Base-by-base conservation (phyloP, 2,329 filamentous ascomycete species). In the Aureobasidium sp. region DNA sequence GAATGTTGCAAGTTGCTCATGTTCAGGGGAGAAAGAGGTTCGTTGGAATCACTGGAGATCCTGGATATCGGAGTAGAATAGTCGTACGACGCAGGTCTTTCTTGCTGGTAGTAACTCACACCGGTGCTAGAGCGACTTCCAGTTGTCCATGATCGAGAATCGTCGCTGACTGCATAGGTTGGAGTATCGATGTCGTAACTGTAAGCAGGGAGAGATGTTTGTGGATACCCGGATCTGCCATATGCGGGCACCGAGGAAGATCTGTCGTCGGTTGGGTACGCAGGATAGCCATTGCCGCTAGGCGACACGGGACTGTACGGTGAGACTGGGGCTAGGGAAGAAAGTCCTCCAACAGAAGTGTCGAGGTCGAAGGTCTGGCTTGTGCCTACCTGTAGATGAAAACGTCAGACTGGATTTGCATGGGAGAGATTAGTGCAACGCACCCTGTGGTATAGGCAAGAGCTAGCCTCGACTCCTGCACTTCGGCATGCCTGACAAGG, bases 401-500 rank as follows among this genome's bases (percentile, higher is more conserved):
- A 42, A 47, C 52, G 19, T 47, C 56, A 40, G 44, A 35, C 22
- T 44, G 27, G 14, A 27, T 29, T 12, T 44, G 17, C 17, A 42
- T 33, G 24, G 2, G 33, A 19, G 14, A 24, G 3, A 14, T 9
- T 11, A 22, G 17, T n/a, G 9, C 2, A 44, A 64, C 69, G 37
- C 65, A 96, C 93, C 74, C 93, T 83, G 65, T 95, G 78, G 70
- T 96, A 97, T 62, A 87, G 83, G 72, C 93, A 97, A 6, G 81
- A 70, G 2, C 67, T 72, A 57, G 76, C 78, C 24, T 86, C 83
- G 29, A 82, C 78, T 14, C 88, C 88, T 58, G 92, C 87, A 64
- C 80, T 85, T 69, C 85, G 88, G 78, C 93, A 97, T 73, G 92
- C 96, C 12, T 82, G 79, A 74, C 93, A 97, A n/a, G 88, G 89